These are phyloP conservation scores for Exserohilum turcica DNA, from an alignment of 2,329 filamentous ascomycete species.

Conservation along the genomic window DNA sequence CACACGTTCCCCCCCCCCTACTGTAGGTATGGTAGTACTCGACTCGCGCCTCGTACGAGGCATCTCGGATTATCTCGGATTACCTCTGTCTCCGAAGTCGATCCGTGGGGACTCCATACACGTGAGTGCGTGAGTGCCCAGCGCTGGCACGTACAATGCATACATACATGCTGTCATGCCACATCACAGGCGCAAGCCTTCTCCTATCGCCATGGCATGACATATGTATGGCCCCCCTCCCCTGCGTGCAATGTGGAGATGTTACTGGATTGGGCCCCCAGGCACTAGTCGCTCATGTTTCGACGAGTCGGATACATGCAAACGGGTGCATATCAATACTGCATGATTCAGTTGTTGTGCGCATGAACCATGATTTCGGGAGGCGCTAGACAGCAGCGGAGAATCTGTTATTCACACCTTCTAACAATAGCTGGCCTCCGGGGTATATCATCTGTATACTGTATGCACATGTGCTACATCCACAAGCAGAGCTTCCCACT, in stretches of 20 bases:
- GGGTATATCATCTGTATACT: too few species aligned
- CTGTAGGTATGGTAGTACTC: too few species aligned
- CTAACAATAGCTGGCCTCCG: neutral
- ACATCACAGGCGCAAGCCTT: neutral
- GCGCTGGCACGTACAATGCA: too few species aligned
- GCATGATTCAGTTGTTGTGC: neutral
- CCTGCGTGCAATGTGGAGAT: constrained; percentile 11
- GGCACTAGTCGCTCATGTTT: neutral
- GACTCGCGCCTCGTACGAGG: too few species aligned
- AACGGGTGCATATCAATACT: constrained; percentile 4
- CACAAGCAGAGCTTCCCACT: constrained; percentile 93
- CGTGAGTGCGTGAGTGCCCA: too few species aligned
- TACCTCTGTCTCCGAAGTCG: too few species aligned
- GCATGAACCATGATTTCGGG: constrained; percentile 1
- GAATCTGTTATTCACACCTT: constrained; percentile 1
- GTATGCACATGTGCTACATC: too few species aligned
- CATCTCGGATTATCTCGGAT: too few species aligned
- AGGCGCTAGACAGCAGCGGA: constrained; percentile 7
- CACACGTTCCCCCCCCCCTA: too few species aligned
- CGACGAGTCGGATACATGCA: constrained; percentile 1
- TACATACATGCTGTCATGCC: neutral
- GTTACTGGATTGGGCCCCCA: constrained; percentile 7
- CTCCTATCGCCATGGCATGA: neutral
- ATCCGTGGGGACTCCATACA: too few species aligned
- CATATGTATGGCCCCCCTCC: too few species aligned